These are phyloP conservation scores for Punica granatum DNA, from an alignment of 345 rosid species.

Conservation along the genomic window DNA sequence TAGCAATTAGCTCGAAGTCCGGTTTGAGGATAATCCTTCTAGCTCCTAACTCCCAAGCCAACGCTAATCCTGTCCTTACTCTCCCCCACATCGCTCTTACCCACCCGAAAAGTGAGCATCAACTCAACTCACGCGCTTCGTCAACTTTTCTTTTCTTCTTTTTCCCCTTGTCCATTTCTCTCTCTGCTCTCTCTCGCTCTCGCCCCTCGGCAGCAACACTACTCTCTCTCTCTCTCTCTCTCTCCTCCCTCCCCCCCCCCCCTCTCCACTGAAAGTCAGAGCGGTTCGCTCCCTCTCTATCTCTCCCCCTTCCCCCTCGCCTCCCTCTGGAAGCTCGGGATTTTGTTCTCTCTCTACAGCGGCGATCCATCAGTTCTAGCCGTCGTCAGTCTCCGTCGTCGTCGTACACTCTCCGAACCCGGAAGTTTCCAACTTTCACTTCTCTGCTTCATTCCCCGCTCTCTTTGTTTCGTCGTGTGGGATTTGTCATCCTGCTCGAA, in stretches of 20 bases:
- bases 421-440: not conserved
- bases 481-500: not conserved
- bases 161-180: not conserved
- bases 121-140: conserved; percentile 14
- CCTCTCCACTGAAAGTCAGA: not conserved
- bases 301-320: conserved; percentile 6
- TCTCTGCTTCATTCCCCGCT: too few species aligned
- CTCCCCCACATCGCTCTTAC: too few species aligned
- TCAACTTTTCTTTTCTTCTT: conserved; percentile 21
- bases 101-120: not conserved
- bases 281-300: conserved; percentile 3
- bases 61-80: too few species aligned
- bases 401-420: not conserved
- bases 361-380: not conserved
- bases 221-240: not conserved
- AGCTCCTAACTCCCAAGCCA: too few species aligned
- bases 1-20: too few species aligned
- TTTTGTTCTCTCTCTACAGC: not conserved
- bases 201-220: conserved; percentile 1
- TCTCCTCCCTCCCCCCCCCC: not conserved
- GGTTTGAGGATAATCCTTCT: too few species aligned
- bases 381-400: not conserved
- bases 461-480: too few species aligned
- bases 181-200: not conserved
- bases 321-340: not conserved